Evolutionary conservation across 768 basidiomycete species (phyloP).

Genomic region (Panus rudis): DNA sequence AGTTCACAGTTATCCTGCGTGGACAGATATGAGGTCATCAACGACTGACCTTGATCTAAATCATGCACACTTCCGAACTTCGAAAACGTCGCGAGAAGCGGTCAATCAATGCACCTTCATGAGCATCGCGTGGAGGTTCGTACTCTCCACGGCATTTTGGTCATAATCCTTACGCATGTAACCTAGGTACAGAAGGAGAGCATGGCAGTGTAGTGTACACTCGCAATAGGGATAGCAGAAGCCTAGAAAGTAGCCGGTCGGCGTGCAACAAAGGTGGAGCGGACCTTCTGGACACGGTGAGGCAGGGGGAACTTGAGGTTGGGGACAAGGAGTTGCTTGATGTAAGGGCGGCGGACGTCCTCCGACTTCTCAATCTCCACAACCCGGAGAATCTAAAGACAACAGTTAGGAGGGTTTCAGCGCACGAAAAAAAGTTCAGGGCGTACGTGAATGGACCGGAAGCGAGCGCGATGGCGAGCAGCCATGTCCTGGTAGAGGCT

Average conservation of each 20-base stretch:
- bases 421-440: neutral
- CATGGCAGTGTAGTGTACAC: neutral
- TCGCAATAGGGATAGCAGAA: neutral
- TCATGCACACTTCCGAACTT: no score
- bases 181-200: no score
- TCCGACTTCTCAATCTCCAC: slow-evolving; percentile 90
- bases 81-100: no score
- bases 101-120: no score
- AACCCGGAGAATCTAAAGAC: slow-evolving; percentile 86
- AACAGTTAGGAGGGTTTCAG: neutral
- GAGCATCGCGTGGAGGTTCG: neutral
- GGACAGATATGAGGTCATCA: no score
- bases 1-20: no score
- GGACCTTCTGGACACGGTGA: slow-evolving; percentile 74
- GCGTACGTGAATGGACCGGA: slow-evolving; percentile 94
- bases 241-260: slow-evolving; percentile 68
- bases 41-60: no score
- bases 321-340: slow-evolving; percentile 90
- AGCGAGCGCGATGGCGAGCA: slow-evolving; percentile 96
- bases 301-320: slow-evolving; percentile 96
- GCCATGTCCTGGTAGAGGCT: slow-evolving; percentile 99
- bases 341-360: slow-evolving; percentile 94
- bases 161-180: no score
- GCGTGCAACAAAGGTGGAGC: slow-evolving; percentile 73
- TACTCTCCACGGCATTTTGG: neutral